phyloP scores from a whole-genome alignment of 2,329 filamentous ascomycete species.

The Arthrobotrys musiformis region DNA sequence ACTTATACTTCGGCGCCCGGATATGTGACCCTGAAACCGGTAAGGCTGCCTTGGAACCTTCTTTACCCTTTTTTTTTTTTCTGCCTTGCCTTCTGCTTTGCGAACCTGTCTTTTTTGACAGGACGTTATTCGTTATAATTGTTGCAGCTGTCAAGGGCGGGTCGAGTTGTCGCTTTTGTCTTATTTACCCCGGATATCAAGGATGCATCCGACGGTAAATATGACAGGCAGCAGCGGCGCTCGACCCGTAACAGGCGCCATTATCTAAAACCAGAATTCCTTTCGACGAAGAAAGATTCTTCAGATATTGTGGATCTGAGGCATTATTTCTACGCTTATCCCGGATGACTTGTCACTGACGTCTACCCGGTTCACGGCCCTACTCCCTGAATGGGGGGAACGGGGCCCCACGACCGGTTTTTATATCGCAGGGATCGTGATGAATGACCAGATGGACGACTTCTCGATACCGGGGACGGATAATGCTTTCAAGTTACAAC shows the following conservation, averaged over 20 bases:
- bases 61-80: neutral
- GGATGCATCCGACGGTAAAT: conserved; percentile 47
- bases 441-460: conserved; percentile 60
- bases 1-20: conserved; percentile 59
- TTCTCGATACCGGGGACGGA: conserved; percentile 58
- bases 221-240: conserved; percentile 46
- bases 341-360: conserved; percentile 13
- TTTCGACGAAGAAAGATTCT: conserved; percentile 11
- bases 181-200: conserved; percentile 27
- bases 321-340: conserved; percentile 5
- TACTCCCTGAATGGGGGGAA: neutral
- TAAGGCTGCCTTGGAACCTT: conserved; percentile 29
- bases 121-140: conserved; percentile 22
- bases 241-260: conserved; percentile 14
- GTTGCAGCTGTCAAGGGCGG: conserved; percentile 47
- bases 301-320: conserved; percentile 8
- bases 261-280: neutral
- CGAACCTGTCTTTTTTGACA: conserved; percentile 6
- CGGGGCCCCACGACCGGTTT: conserved; percentile 6
- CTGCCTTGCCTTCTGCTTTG: neutral
- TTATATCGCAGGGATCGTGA: conserved; percentile 53
- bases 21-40: conserved; percentile 58
- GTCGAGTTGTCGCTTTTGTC: conserved; percentile 54
- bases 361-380: conserved; percentile 20
- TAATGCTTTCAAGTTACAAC: conserved; percentile 57